Evolutionary conservation across 768 basidiomycete species (phyloP).

Genomic region (Pisolithus albus): DNA sequence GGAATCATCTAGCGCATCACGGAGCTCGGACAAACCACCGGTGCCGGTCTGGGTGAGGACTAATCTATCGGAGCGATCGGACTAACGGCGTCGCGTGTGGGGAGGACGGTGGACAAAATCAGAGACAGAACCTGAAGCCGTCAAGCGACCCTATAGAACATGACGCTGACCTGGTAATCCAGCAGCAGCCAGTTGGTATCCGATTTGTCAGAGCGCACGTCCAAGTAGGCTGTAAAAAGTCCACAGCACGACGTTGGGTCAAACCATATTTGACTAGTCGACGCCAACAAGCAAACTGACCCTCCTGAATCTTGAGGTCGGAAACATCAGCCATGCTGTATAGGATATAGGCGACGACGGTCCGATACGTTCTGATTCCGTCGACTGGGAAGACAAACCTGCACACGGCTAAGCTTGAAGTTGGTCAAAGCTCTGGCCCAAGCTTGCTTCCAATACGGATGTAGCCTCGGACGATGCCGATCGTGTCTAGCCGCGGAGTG

Average conservation of each 20-base stretch:
- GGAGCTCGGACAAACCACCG: slow-evolving; percentile 74
- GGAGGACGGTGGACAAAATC: slow-evolving; percentile 3
- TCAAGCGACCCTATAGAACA: slow-evolving; percentile 8
- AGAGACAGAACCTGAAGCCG: slow-evolving; percentile 9
- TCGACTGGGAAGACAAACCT: background rate
- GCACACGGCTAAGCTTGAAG: too few relatives aligned
- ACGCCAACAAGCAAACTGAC: slow-evolving; percentile 32
- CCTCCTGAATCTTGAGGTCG: slow-evolving; percentile 66
- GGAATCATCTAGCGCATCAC: slow-evolving; percentile 58
- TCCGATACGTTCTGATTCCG: background rate
- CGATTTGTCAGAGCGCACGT: slow-evolving; percentile 78
- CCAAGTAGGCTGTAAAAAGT: slow-evolving; percentile 62
- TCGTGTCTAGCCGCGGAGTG: background rate
- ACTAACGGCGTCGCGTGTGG: slow-evolving; percentile 28
- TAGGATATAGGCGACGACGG: background rate
- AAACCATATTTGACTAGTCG: slow-evolving; percentile 6
- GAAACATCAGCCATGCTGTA: slow-evolving; percentile 69
- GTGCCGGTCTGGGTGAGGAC: slow-evolving; percentile 70
- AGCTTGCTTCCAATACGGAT: too few relatives aligned
- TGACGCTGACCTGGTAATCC: slow-evolving; percentile 67
- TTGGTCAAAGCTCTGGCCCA: too few relatives aligned
- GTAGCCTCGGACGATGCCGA: slow-evolving; percentile 1
- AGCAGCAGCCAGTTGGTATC: slow-evolving; percentile 87
- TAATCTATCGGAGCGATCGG: slow-evolving; percentile 77
- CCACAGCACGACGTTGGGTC: slow-evolving; percentile 20